These are phyloP conservation scores for Hymenoscyphus repandus DNA, from an alignment of 2,329 filamentous ascomycete species.

Conservation along the genomic window DNA sequence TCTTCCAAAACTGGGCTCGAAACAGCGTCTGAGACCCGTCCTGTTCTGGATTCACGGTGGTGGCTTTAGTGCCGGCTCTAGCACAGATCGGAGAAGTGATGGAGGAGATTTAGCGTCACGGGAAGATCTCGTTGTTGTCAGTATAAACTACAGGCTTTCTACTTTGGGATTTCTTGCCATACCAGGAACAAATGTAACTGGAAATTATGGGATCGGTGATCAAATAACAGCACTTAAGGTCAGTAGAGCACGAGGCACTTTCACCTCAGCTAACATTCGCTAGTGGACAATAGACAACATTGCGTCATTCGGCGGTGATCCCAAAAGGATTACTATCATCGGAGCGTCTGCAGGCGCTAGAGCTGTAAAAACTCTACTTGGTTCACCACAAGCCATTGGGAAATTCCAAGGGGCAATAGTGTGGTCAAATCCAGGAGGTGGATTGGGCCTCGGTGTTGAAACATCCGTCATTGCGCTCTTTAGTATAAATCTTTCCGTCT, in stretches of 20 bases:
- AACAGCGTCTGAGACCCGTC: conserved; percentile 29
- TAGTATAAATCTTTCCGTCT: conserved; percentile 46
- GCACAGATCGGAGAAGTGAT: conserved; percentile 23
- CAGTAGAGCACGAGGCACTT: neutral
- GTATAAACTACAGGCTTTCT: conserved; percentile 26
- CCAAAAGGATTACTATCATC: conserved; percentile 41
- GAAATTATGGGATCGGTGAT: conserved; percentile 48
- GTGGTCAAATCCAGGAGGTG: conserved; percentile 48
- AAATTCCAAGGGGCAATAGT: conserved; percentile 43
- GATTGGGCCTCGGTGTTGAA: conserved; percentile 40
- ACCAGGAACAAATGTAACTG: conserved; percentile 44
- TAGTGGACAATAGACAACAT: conserved; percentile 46
- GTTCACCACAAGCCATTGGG: conserved; percentile 41
- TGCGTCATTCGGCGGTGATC: conserved; percentile 41
- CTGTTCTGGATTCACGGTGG: conserved; percentile 30
- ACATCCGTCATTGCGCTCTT: conserved; percentile 49
- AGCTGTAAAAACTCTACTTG: conserved; percentile 44
- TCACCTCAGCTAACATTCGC: neutral
- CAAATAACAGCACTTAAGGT: conserved; percentile 43
- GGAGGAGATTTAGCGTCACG: conserved; percentile 26
- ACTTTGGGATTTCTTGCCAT: conserved; percentile 38
- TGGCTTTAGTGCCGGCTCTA: conserved; percentile 31
- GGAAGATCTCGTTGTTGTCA: conserved; percentile 28
- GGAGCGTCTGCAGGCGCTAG: conserved; percentile 47
- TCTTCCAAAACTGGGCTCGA: conserved; percentile 20